Evolutionary conservation across 2,329 filamentous ascomycete species (phyloP).

Genomic region (Balansia obtecta): DNA sequence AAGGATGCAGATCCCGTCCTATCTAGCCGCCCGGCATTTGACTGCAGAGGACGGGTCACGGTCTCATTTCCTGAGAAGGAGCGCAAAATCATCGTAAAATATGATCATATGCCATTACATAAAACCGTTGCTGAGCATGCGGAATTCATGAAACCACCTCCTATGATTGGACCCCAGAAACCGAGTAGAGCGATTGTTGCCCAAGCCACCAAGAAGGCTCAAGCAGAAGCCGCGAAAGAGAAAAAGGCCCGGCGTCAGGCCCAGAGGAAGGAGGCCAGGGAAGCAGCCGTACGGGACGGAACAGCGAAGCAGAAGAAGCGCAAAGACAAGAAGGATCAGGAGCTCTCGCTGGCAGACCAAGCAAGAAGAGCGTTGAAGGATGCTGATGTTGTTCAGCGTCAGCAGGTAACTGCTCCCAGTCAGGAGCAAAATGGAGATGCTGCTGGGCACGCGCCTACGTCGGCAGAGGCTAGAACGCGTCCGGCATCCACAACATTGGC

Average conservation of each 20-base stretch:
- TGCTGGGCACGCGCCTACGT: background rate
- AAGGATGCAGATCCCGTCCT: constrained; percentile 30
- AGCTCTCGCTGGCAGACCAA: constrained; percentile 6
- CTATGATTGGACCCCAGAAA: constrained; percentile 18
- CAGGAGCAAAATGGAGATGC: background rate
- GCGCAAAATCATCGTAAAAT: constrained; percentile 37
- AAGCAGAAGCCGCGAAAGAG: constrained; percentile 14
- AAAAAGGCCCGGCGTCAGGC: constrained; percentile 14
- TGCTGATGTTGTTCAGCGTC: constrained; percentile 3
- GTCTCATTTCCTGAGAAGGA: constrained; percentile 36
- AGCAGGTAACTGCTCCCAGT: background rate
- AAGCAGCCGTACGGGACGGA: background rate
- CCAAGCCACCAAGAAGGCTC: constrained; percentile 11
- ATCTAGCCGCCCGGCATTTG: constrained; percentile 43
- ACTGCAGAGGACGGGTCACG: constrained; percentile 40
- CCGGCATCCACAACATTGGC: constrained; percentile 11
- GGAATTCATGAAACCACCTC: constrained; percentile 33
- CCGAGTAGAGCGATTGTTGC: constrained; percentile 3
- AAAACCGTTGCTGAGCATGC: constrained; percentile 39
- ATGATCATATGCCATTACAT: constrained; percentile 45
- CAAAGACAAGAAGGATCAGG: constrained; percentile 10
- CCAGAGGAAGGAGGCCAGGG: constrained; percentile 16
- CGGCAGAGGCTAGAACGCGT: constrained; percentile 4
- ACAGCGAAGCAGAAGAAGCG: constrained; percentile 17
- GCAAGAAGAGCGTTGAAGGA: constrained; percentile 3